Evolutionary conservation across 768 basidiomycete species (phyloP).

Genomic region (Psilocybe subaeruginosa): DNA sequence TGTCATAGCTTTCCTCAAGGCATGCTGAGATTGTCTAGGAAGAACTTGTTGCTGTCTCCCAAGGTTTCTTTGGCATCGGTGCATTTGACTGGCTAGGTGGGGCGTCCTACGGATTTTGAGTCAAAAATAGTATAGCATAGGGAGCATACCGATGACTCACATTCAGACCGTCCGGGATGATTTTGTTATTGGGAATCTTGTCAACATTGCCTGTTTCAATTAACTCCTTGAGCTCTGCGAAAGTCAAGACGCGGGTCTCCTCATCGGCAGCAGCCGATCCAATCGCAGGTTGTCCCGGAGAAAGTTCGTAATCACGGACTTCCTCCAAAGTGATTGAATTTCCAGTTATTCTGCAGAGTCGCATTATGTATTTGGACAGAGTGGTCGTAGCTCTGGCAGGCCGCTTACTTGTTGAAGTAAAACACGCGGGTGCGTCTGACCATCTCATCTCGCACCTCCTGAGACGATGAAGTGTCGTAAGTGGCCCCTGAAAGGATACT

Average conservation of each 20-base stretch:
- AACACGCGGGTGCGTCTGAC: conserved; percentile 62
- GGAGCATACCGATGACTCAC: conserved; percentile 39
- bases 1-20: not conserved
- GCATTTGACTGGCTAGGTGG: conserved; percentile 60
- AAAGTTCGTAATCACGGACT: conserved; percentile 37
- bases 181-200: conserved; percentile 78
- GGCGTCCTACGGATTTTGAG: conserved; percentile 41
- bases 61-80: conserved; percentile 63
- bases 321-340: conserved; percentile 43
- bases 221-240: conserved; percentile 69
- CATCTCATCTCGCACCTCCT: conserved; percentile 47
- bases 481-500: conserved; percentile 52
- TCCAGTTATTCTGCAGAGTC: conserved; percentile 39
- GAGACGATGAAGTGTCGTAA: conserved; percentile 32
- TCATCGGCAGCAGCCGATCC: not conserved
- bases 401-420: conserved; percentile 66
- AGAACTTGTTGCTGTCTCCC: conserved; percentile 47
- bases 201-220: conserved; percentile 74
- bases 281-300: conserved; percentile 8
- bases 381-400: not conserved
- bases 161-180: conserved; percentile 68
- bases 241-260: conserved; percentile 47
- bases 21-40: not conserved
- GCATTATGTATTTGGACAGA: conserved; percentile 20
- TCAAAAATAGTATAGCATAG: not conserved